Evolutionary conservation across 2,329 filamentous ascomycete species (phyloP), one percentile per base, ranked within the genome.

Genomic region (Clarireedia homoeocarpa): DNA sequence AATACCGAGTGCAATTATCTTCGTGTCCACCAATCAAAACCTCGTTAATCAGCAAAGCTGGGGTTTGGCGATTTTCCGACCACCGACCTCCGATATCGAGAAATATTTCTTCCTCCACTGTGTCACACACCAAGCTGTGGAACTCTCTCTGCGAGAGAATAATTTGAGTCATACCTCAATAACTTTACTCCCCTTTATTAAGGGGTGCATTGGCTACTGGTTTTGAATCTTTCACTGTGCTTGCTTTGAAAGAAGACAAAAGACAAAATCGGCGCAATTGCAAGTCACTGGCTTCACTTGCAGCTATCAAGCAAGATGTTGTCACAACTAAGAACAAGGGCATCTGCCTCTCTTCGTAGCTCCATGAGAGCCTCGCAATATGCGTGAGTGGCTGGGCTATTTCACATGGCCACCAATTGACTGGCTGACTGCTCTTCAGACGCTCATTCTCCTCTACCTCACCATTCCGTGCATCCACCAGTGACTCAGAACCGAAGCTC

Each of bases 401-500:
- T 14, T 4, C 17, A 0, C 23, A 26, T n/a, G 39, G 12, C n/a
- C 30, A 55, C 36, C 34, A 59, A 52, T 61, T 55, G 46, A 38
- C 53, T 52, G 47, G 46, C 49, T 63, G 55, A 65, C 47, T 53
- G 5, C 26, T 38, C 9, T 48, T 14, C 53, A 70, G 69, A 45
- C 67, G 69, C 30, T 62, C 62, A 14, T 56, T 70, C 5, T 68
- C 67, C 9, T 66, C 66, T 9, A 63, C 67, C 10, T 58, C 64
- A 40, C 58, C 59, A 34, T 58, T 63, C 42, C 66, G 63, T 47
- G 27, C 38, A 50, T 58, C 65, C 42, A 58, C 61, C 26, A 60
- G 61, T 59, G 62, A 68, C 63, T 64, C 66, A 55, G 66, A 68
- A 60, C 60, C 56, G 45, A 62, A 78, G 65, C 82, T 96, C 71